A percentile compares a stretch with the other conserved stretches of the same genome.
Evolutionary conservation across 495 filamentous ascomycete species (phyloP).

Genomic region (Melanomma pulvis-pyrius): DNA sequence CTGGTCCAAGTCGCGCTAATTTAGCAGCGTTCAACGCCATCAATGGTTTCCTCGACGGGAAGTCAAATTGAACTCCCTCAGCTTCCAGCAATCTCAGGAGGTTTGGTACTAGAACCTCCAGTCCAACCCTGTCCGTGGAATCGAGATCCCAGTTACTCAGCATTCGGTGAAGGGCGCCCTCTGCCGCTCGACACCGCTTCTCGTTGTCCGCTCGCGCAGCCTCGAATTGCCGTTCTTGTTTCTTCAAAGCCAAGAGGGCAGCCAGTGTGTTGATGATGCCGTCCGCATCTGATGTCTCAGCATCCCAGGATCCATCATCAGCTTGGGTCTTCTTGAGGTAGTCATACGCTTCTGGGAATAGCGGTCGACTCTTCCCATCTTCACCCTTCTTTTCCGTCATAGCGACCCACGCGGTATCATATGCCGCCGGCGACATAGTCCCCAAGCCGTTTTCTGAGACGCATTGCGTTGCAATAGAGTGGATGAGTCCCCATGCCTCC

Average conservation of each 20-base stretch:
- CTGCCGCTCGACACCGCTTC: conserved; percentile 19
- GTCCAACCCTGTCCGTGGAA: conserved; percentile 23
- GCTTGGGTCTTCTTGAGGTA: conserved; percentile 28
- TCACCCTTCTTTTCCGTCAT: conserved; percentile 29
- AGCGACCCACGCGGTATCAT: conserved; percentile 35
- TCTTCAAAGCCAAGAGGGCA: conserved; percentile 29
- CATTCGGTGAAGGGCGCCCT: conserved; percentile 17
- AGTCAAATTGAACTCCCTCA: conserved; percentile 26
- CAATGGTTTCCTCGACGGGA: conserved; percentile 25
- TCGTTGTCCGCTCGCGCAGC: conserved; percentile 6
- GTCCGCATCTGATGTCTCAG: conserved; percentile 29
- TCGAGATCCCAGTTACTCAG: conserved; percentile 25
- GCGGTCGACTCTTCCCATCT: background rate
- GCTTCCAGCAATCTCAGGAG: conserved; percentile 25
- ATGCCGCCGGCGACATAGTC: conserved; percentile 29
- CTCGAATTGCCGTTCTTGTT: conserved; percentile 7
- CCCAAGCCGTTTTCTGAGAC: conserved; percentile 6
- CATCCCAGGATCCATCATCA: conserved; percentile 29
- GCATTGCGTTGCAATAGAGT: conserved; percentile 23
- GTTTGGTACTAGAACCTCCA: conserved; percentile 29
- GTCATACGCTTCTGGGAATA: conserved; percentile 31
- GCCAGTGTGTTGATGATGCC: conserved; percentile 34
- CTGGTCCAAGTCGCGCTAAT: conserved; percentile 18
- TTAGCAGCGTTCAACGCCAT: conserved; percentile 30
- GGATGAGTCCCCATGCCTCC: conserved; percentile 29